Base-by-base conservation (phyloP, 2,329 filamentous ascomycete species). In the Fusarium nurragi region DNA sequence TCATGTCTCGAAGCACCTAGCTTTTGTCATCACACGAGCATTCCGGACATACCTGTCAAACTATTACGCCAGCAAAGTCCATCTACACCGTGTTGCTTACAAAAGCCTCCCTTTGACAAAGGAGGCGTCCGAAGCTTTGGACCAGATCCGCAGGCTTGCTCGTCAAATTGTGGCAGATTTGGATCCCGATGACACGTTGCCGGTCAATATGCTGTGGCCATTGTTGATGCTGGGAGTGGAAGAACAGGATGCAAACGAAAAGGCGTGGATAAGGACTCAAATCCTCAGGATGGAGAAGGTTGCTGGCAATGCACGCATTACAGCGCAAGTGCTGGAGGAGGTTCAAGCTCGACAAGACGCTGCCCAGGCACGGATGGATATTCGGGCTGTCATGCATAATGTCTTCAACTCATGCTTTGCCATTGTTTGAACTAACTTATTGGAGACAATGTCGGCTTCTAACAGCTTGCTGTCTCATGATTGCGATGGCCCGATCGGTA, bases 191-290 rank as follows among this genome's bases (percentile, higher is more conserved):
- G 79, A 82, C 30, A 76, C 81, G 10, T 73, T 86, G 3, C 84
- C 84, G 0, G 82, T 85, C 44, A 86, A 83, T 57, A 81, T 86
- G 76, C 76, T 87, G 6, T 87, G 84, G 85, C 84, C 84, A 2
- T 71, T 86, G 9, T 73, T 87, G 37, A 84, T 87, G 80, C 77
- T 83, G 61, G 84, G 84, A 0, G 81, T 79, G 10, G 84, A 87
- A 68, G 84, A 85, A 60, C 80, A 84, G n/a, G 79, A 82, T 43
- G 37, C 71, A 0, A 75, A 77, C 6, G 81, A 85, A 65, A 75
- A 83, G 43, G 71, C 65, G 7, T 86, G 84, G 84, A 85, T 87
- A 51, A 76, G 79, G 26, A 72, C 77, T 7, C 79, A 82, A 54
- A 84, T 87, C 18, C 73, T 80, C 43, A 71, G 75, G 13, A 83